Evolutionary conservation across 768 basidiomycete species (phyloP).

Genomic region (Lepiota brunneoincarnata): DNA sequence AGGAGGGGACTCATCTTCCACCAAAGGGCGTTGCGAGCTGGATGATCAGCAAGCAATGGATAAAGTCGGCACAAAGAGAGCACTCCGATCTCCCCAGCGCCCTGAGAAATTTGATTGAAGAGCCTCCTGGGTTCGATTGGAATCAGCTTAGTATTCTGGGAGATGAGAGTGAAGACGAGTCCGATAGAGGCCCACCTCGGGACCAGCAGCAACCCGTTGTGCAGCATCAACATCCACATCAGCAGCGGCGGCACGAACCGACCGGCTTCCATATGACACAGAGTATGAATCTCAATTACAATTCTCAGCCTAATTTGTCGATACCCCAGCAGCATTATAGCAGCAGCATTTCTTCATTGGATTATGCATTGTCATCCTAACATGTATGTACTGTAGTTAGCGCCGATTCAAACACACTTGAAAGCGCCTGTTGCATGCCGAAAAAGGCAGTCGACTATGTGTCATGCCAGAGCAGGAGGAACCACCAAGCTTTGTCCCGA

Average conservation of each 20-base stretch:
- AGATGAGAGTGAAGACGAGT: conserved; percentile 50
- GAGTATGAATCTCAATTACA: conserved; percentile 11
- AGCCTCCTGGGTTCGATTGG: conserved; percentile 52
- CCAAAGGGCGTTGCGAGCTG: conserved; percentile 63
- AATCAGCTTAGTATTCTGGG: conserved; percentile 47
- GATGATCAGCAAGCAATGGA: conserved; percentile 77
- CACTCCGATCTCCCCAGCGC: conserved; percentile 46
- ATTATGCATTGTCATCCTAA: conserved; percentile 29
- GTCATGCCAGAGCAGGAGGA: too few relatives aligned
- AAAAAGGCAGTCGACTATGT: conserved; percentile 4
- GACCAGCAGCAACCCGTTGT: conserved; percentile 5
- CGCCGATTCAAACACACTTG: not conserved
- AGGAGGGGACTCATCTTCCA: conserved; percentile 57
- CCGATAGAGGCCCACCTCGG: conserved; percentile 17
- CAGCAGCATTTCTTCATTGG: conserved; percentile 29
- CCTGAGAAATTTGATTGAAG: conserved; percentile 42
- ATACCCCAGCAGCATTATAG: conserved; percentile 19
- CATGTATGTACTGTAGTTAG: conserved; percentile 3
- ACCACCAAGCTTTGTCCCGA: too few relatives aligned
- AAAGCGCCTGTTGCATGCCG: not conserved
- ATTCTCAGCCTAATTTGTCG: conserved; percentile 17
- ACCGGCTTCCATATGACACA: conserved; percentile 8
- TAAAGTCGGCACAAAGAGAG: conserved; percentile 34
- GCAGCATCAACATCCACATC: conserved; percentile 7
- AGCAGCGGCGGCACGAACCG: conserved; percentile 5